Evolutionary conservation across 805 yeast genomes (phyloP).

Genomic region (Myxozyma neglecta): DNA sequence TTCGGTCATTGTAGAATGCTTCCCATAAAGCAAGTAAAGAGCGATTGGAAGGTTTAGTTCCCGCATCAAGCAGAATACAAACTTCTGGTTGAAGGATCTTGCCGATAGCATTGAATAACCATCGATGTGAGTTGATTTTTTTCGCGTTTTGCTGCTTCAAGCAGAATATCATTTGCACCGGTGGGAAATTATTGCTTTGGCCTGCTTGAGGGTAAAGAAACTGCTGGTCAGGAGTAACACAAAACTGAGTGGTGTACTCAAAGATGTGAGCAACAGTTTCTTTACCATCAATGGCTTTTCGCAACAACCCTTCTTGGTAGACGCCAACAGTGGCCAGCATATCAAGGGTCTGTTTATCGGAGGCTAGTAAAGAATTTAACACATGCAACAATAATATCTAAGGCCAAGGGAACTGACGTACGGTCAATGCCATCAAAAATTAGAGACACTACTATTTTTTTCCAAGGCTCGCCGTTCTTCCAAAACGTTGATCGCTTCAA

Average conservation of each 20-base stretch:
- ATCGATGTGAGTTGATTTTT: constrained; percentile 92
- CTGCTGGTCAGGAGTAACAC: constrained; percentile 46
- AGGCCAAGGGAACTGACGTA: constrained; percentile 1
- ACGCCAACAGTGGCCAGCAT: constrained; percentile 64
- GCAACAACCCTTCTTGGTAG: constrained; percentile 66
- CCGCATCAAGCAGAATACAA: constrained; percentile 85
- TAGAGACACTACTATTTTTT: constrained; percentile 61
- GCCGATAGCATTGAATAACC: constrained; percentile 94
- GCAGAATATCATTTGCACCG: constrained; percentile 86
- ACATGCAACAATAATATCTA: neutral
- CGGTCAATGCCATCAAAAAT: constrained; percentile 65
- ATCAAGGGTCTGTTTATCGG: constrained; percentile 62
- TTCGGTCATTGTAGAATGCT: constrained; percentile 68
- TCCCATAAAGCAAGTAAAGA: constrained; percentile 89
- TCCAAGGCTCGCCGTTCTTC: constrained; percentile 58
- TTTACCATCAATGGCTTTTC: constrained; percentile 57
- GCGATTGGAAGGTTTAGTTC: constrained; percentile 84
- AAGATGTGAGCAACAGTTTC: constrained; percentile 65
- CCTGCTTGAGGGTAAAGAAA: constrained; percentile 57
- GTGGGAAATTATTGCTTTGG: constrained; percentile 56
- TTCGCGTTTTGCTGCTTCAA: constrained; percentile 84
- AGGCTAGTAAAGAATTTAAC: constrained; percentile 37
- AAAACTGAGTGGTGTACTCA: constrained; percentile 60
- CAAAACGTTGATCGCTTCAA: constrained; percentile 47
- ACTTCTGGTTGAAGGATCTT: constrained; percentile 79